These are phyloP conservation scores for Clavispora santaluciae DNA, from an alignment of 805 yeast genomes.

Conservation along the genomic window DNA sequence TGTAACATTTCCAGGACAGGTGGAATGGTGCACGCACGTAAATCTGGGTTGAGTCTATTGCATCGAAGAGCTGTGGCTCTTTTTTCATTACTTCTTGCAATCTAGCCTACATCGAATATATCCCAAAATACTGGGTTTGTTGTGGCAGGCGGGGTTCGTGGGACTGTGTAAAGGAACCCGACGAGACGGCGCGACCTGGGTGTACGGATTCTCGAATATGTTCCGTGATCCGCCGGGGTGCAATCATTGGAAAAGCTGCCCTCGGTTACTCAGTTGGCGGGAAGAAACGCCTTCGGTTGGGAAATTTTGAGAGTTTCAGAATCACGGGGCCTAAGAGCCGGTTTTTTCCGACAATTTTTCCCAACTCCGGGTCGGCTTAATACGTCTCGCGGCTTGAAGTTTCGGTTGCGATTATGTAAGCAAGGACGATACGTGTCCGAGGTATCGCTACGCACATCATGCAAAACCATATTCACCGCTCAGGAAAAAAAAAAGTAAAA, in stretches of 20 bases:
- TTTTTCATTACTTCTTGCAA: no score
- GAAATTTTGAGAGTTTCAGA: no score
- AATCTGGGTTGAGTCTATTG: no score
- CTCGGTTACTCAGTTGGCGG: no score
- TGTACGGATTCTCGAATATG: background rate
- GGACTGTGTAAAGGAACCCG: background rate
- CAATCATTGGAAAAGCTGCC: background rate
- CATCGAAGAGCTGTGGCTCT: no score
- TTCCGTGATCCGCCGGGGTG: constrained; percentile 1
- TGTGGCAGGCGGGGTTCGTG: background rate
- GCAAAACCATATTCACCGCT: constrained; percentile 8
- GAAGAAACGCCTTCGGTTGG: no score
- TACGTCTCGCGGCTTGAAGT: background rate
- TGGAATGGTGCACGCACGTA: no score
- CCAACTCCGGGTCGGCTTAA: background rate
- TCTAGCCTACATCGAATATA: no score
- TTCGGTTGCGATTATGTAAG: constrained; percentile 12
- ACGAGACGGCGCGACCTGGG: background rate
- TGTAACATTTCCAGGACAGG: no score
- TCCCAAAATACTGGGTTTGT: no score
- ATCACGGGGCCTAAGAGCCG: no score
- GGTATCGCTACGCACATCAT: constrained; percentile 4
- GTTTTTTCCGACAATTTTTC: no score
- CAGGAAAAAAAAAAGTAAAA: background rate
- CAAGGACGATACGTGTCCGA: constrained; percentile 23